These are phyloP conservation scores for Rhodotorula sp. DNA, from an alignment of 1,284 basidiomycete genomes.

Conservation along the genomic window DNA sequence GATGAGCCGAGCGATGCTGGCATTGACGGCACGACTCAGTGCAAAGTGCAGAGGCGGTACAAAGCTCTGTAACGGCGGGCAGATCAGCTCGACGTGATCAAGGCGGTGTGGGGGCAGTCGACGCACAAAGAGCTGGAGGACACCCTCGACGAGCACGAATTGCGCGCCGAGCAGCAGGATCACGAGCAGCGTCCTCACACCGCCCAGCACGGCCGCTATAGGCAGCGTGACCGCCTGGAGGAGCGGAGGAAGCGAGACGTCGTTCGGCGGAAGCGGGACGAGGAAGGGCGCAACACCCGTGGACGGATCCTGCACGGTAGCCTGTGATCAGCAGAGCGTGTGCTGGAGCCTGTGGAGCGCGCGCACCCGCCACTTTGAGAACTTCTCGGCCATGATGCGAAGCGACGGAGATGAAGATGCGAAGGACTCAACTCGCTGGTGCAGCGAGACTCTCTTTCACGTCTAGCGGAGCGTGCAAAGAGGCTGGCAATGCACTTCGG, in stretches of 20 bases:
- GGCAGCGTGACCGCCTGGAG: conserved; percentile 13
- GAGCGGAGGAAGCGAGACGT: conserved; percentile 1
- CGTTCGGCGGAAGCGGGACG: conserved; percentile 23
- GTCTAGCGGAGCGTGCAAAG: not conserved
- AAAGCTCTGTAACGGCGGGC: not conserved
- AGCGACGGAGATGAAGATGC: not conserved
- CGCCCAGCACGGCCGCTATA: conserved; percentile 9
- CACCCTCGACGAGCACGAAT: conserved; percentile 25
- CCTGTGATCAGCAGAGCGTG: not conserved
- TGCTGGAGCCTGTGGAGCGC: too few relatives aligned
- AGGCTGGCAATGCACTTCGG: not conserved
- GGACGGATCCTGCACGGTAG: conserved; percentile 10
- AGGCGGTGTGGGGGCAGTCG: not conserved
- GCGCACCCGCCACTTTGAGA: not conserved
- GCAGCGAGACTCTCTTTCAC: not conserved
- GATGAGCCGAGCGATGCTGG: conserved; percentile 13
- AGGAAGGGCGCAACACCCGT: conserved; percentile 41
- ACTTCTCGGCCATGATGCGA: conserved; percentile 9
- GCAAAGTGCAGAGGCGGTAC: conserved; percentile 13
- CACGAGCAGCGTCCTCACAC: conserved; percentile 10
- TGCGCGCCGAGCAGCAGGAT: conserved; percentile 25
- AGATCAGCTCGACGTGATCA: not conserved
- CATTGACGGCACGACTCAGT: conserved; percentile 13
- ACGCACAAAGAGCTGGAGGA: conserved; percentile 27
- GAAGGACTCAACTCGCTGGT: conserved; percentile 11